Evolutionary conservation across 306 rosid genomes (phyloP).

Genomic region (Cucumis hystrix): DNA sequence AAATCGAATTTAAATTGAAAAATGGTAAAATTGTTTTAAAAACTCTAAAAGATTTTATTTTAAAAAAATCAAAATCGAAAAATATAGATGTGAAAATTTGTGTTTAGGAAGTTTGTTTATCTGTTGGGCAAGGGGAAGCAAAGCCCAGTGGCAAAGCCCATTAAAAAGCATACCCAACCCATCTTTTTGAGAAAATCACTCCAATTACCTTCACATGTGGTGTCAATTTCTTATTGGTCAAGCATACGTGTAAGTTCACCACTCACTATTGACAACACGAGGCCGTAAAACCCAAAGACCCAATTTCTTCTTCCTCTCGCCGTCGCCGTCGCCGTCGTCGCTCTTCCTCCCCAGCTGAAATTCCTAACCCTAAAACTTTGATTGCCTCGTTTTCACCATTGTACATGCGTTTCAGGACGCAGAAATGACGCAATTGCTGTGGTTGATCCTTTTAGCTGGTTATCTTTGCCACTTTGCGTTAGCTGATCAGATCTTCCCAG

Average conservation of each 20-base stretch:
- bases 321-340: background rate
- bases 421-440: conserved; percentile 26
- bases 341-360: background rate
- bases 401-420: background rate
- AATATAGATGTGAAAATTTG: too few relatives aligned
- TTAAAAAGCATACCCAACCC: background rate
- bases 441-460: conserved; percentile 18
- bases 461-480: conserved; percentile 16
- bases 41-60: too few relatives aligned
- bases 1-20: too few relatives aligned
- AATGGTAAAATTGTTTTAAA: too few relatives aligned
- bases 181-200: background rate
- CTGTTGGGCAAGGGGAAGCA: background rate
- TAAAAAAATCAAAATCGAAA: too few relatives aligned
- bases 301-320: background rate
- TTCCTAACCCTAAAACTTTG: background rate
- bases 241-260: background rate
- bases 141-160: background rate
- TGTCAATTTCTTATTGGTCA: background rate
- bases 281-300: background rate
- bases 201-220: background rate
- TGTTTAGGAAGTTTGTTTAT: too few relatives aligned
- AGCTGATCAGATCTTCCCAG: conserved; percentile 49
- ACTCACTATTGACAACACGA: background rate
- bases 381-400: background rate